Conservation (phyloP, 2,329 filamentous ascomycete genomes). For the Monilinia vaccinii-corymbosi region DNA sequence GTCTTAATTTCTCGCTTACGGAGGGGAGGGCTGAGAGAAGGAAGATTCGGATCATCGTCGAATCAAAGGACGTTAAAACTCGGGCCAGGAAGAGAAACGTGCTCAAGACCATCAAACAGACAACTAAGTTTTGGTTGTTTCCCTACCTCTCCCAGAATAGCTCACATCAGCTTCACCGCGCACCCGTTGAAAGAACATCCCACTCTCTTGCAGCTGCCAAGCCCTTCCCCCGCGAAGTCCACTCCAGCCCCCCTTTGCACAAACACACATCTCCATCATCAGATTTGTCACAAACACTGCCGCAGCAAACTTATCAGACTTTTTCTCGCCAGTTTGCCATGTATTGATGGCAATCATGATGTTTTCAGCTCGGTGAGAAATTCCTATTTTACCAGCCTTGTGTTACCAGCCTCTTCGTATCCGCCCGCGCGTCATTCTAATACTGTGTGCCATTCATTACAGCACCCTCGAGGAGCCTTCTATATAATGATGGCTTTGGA, state of each 20-base stretch:
- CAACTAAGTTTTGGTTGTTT: not conserved
- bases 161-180: not conserved
- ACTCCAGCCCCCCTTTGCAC: not conserved
- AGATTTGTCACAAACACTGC: not conserved
- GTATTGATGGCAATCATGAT: not conserved
- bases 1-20: not conserved
- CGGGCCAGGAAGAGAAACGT: not conserved
- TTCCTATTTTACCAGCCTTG: not conserved
- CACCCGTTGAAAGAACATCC: not conserved
- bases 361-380: not conserved
- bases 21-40: not conserved
- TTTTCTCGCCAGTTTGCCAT: not conserved
- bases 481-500: not conserved
- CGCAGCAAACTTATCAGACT: not conserved
- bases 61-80: not conserved
- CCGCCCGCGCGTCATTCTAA: not conserved
- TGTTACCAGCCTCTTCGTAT: constrained; percentile 1
- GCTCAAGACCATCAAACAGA: not conserved
- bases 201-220: not conserved
- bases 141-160: not conserved
- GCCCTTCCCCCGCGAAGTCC: not conserved
- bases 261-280: not conserved
- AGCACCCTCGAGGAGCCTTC: not conserved
- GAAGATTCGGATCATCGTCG: not conserved
- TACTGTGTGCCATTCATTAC: not conserved